Evolutionary conservation across 108 stramenopile species (phyloP).

Genomic region (Fragilariopsis cylindrus): DNA sequence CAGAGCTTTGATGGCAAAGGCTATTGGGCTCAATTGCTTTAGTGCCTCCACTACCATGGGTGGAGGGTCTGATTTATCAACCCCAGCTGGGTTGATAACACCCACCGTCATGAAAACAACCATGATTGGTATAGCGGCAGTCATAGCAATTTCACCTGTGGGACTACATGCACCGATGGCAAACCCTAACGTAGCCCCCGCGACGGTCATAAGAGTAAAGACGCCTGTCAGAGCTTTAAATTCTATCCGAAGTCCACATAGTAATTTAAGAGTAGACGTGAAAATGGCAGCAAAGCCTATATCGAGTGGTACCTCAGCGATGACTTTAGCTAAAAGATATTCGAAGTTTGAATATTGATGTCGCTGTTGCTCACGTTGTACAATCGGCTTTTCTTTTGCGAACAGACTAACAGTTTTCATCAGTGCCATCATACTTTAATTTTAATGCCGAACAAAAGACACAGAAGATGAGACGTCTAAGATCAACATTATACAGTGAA

Average conservation of each 20-base stretch:
- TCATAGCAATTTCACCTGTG: slow-evolving; percentile 64
- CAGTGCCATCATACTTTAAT: slow-evolving; percentile 53
- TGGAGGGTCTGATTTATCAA: slow-evolving; percentile 42
- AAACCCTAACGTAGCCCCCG: slow-evolving; percentile 78
- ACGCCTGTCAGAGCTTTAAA: slow-evolving; percentile 56
- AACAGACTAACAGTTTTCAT: slow-evolving; percentile 85
- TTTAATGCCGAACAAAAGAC: background rate
- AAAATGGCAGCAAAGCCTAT: slow-evolving; percentile 60
- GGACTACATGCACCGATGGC: slow-evolving; percentile 73
- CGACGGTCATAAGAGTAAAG: slow-evolving; percentile 72
- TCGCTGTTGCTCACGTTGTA: slow-evolving; percentile 75
- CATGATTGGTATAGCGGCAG: slow-evolving; percentile 60
- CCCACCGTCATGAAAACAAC: slow-evolving; percentile 67
- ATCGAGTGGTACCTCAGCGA: slow-evolving; percentile 84
- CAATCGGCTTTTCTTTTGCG: slow-evolving; percentile 74
- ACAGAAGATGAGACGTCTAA: background rate
- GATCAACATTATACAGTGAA: background rate
- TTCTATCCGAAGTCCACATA: slow-evolving; percentile 62
- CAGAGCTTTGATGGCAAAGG: slow-evolving; percentile 81
- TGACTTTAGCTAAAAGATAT: slow-evolving; percentile 80
- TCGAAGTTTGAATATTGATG: slow-evolving; percentile 70
- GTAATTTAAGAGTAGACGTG: slow-evolving; percentile 57
- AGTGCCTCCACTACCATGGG: slow-evolving; percentile 53
- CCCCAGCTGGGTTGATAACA: slow-evolving; percentile 84
- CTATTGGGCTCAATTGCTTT: slow-evolving; percentile 64